Base-by-base conservation (phyloP, 495 filamentous ascomycete genomes). In the Podospora tetraspora region DNA sequence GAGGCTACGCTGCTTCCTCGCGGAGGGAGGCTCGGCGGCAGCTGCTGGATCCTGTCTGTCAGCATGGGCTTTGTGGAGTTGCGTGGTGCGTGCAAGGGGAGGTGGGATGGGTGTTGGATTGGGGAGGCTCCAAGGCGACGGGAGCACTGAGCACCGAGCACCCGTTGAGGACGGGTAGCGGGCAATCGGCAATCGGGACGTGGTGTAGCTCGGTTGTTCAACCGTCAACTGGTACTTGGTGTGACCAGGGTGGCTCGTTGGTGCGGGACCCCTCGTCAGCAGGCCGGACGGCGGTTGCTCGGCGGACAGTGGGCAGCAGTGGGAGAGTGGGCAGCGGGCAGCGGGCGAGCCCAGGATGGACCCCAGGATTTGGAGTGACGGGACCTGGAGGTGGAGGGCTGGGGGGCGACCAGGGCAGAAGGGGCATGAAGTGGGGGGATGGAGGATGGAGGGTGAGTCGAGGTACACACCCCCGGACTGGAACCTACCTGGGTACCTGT, bases 1-100 rank as follows among this genome's bases (percentile, higher is more conserved):
- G 69, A 67, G 59, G 67, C 69, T 73, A 76, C 16, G 43, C 43
- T 52, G 43, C 43, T 52, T 52, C 77, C 74, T 67, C 73, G 77
- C 73, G 73, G 70, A 70, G 75, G 70, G 72, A 73, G 73, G 71
- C 77, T 74, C 69, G 73, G 71, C 73, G 69, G 69, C 75, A 78
- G 77, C 76, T 79, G 73, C 68, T 73, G 66, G 68, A 66, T 59
- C 59, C 57, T 68, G 69, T 52, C 68, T 69, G 65, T 79, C 73
- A 79, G 76, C 77, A 79, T 79, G 73, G 43, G 43, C 43, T 52
- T 43, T 52, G 43, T 52, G 19, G 43, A n/a, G 43, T 52, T 52
- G 6, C 74, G 76, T 72, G 27, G 56, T 63, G 34, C 13, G 37
- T 66, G 57, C 23, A 22, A 34, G 34, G 24, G 62, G 43, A 16